Evolutionary conservation across 2,329 filamentous ascomycete genomes (phyloP).

Genomic region (Hymenoscyphus repandus): DNA sequence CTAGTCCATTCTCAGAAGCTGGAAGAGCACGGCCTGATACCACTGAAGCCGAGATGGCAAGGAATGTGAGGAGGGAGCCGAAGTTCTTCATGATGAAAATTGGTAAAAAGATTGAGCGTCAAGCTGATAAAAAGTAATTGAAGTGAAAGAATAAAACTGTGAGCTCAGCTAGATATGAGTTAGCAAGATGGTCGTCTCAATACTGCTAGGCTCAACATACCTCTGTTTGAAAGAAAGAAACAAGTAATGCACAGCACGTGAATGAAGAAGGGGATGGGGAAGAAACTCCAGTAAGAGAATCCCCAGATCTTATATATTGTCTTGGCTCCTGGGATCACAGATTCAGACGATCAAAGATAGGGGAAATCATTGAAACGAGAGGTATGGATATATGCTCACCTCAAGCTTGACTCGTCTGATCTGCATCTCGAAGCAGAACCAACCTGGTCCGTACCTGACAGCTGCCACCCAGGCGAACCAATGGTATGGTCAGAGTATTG

Average conservation of each 20-base stretch:
- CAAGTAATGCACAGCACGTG: slow-evolving; percentile 25
- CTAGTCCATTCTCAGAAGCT: slow-evolving; percentile 11
- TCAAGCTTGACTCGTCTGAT: slow-evolving; percentile 26
- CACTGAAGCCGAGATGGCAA: slow-evolving; percentile 33
- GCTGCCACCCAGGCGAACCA: background rate
- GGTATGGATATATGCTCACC: slow-evolving; percentile 10
- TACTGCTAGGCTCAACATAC: slow-evolving; percentile 8
- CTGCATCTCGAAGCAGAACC: slow-evolving; percentile 18
- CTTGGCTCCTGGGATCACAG: slow-evolving; percentile 7
- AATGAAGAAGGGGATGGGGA: slow-evolving; percentile 18
- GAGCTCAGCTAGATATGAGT: slow-evolving; percentile 27
- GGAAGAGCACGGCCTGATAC: slow-evolving; percentile 30
- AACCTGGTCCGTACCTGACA: slow-evolving; percentile 5
- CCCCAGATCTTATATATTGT: slow-evolving; percentile 16
- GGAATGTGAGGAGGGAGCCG: slow-evolving; percentile 33
- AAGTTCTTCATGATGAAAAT: slow-evolving; percentile 37
- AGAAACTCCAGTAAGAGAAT: slow-evolving; percentile 9
- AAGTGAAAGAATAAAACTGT: slow-evolving; percentile 18
- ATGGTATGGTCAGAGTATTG: background rate
- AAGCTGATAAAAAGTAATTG: slow-evolving; percentile 20
- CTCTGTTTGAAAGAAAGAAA: slow-evolving; percentile 22
- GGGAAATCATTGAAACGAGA: slow-evolving; percentile 18
- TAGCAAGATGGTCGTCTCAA: slow-evolving; percentile 8
- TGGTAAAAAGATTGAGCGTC: slow-evolving; percentile 16
- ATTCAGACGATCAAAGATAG: slow-evolving; percentile 8